Evolutionary conservation across 2,329 filamentous ascomycete genomes (phyloP).

Genomic region (Scedosporium aurantiacum): DNA sequence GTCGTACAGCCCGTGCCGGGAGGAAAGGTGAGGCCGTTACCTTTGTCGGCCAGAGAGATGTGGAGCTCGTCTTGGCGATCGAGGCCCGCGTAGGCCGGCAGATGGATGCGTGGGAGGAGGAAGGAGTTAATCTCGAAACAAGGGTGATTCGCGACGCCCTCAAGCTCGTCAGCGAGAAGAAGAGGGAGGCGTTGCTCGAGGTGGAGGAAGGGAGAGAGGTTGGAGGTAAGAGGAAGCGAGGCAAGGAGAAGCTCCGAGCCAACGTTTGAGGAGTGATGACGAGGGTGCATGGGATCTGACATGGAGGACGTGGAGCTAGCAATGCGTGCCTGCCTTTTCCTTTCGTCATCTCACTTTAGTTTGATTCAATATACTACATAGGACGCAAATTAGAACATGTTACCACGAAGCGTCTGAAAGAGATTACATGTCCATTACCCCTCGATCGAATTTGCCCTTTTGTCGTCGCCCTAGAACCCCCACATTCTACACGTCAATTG

Average conservation of each 20-base stretch:
- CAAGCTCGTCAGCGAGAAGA: conserved; percentile 90
- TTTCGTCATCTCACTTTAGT: not conserved
- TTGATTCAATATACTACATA: not conserved
- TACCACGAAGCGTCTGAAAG: not conserved
- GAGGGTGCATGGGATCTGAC: not conserved
- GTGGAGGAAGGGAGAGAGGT: conserved; percentile 90
- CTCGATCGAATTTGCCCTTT: too few relatives aligned
- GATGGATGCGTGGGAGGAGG: conserved; percentile 78
- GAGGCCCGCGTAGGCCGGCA: conserved; percentile 69
- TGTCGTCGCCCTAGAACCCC: not conserved
- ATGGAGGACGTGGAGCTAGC: not conserved
- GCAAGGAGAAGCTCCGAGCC: conserved; percentile 40
- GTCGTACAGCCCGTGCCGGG: conserved; percentile 87
- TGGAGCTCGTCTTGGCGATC: conserved; percentile 81
- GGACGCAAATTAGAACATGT: not conserved
- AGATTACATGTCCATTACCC: not conserved
- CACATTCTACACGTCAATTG: not conserved
- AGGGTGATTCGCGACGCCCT: conserved; percentile 74
- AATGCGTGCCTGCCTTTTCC: not conserved
- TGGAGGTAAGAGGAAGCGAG: conserved; percentile 65
- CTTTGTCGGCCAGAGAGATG: conserved; percentile 86
- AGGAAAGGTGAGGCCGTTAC: conserved; percentile 73
- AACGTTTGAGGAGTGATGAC: not conserved
- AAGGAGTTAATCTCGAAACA: conserved; percentile 88
- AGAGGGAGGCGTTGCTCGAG: conserved; percentile 79